Conservation (phyloP, 1,284 basidiomycete species). For the Boletellus deceptivus region DNA sequence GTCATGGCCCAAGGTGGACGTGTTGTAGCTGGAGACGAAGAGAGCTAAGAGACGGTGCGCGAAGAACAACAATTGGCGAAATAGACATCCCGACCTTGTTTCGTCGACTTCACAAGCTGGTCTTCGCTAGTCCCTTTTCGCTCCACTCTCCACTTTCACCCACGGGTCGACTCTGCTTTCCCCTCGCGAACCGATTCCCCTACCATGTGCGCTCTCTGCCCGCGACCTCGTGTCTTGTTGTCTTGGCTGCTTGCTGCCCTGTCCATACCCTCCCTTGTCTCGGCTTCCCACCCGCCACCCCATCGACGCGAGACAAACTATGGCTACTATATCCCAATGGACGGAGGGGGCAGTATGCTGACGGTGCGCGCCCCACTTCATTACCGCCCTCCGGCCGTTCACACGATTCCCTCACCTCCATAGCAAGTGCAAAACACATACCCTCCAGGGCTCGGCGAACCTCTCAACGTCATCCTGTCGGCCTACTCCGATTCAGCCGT, state of each 20-base stretch:
- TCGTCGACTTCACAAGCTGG: neutral
- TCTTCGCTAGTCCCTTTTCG: neutral
- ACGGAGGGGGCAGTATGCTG: constrained; percentile 45
- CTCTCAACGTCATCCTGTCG: constrained; percentile 86
- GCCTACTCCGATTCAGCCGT: constrained; percentile 74
- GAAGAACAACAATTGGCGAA: too few relatives aligned
- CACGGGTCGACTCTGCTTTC: neutral
- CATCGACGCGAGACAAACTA: constrained; percentile 24
- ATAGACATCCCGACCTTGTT: neutral
- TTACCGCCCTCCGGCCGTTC: neutral
- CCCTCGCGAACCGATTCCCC: neutral
- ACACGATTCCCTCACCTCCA: neutral
- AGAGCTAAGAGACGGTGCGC: too few relatives aligned
- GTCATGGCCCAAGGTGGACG: too few relatives aligned
- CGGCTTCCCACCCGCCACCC: constrained; percentile 2
- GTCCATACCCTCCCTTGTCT: constrained; percentile 8
- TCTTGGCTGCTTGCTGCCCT: constrained; percentile 12
- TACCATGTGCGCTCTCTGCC: constrained; percentile 5
- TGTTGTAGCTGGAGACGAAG: neutral
- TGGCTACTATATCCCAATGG: constrained; percentile 47
- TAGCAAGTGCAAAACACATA: constrained; percentile 62
- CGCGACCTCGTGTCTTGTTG: neutral
- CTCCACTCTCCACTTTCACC: neutral
- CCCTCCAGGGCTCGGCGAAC: constrained; percentile 81
- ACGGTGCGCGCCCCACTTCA: constrained; percentile 37